Percentiles rank a stretch among this genome's conserved stretches.
Conservation (phyloP, 2,329 filamentous ascomycete species). For the Talaromyces sp. region DNA sequence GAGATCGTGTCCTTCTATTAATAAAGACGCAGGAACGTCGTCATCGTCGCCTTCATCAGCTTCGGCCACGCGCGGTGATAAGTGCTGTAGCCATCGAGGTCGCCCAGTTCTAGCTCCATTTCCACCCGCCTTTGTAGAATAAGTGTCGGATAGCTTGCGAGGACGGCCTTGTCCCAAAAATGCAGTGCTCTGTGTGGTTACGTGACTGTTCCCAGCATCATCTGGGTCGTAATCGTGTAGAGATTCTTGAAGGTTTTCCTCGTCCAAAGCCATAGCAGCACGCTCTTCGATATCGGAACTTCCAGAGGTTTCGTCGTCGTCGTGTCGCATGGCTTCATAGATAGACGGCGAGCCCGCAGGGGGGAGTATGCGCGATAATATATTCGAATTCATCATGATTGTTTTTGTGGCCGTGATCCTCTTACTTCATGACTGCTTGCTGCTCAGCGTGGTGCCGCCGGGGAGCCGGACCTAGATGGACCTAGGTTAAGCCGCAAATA, state of each 20-base stretch:
- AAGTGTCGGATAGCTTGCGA: constrained; percentile 21
- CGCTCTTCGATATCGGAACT: constrained; percentile 45
- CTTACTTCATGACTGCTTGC: constrained; percentile 14
- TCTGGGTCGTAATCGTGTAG: constrained; percentile 58
- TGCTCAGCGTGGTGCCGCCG: constrained; percentile 18
- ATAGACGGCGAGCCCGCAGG: constrained; percentile 49
- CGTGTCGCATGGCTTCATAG: constrained; percentile 46
- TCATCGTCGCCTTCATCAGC: constrained; percentile 57
- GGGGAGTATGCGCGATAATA: constrained; percentile 45
- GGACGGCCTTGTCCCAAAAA: constrained; percentile 35
- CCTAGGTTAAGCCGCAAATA: neutral
- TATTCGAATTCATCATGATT: constrained; percentile 43
- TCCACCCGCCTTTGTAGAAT: constrained; percentile 21
- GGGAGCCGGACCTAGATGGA: neutral
- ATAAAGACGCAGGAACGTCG: constrained; percentile 61
- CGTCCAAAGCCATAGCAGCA: constrained; percentile 48
- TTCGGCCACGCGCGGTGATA: constrained; percentile 32
- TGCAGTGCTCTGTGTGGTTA: constrained; percentile 43
- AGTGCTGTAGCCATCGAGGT: constrained; percentile 31
- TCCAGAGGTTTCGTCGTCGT: constrained; percentile 46
- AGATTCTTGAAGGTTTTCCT: constrained; percentile 47
- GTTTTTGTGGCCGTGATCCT: neutral
- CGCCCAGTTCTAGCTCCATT: constrained; percentile 30
- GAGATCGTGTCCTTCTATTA: constrained; percentile 53
- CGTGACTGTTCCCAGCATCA: constrained; percentile 49